phyloP scores from a whole-genome alignment of 352 stramenopile species.

The Phytophthora chlamydospora region DNA sequence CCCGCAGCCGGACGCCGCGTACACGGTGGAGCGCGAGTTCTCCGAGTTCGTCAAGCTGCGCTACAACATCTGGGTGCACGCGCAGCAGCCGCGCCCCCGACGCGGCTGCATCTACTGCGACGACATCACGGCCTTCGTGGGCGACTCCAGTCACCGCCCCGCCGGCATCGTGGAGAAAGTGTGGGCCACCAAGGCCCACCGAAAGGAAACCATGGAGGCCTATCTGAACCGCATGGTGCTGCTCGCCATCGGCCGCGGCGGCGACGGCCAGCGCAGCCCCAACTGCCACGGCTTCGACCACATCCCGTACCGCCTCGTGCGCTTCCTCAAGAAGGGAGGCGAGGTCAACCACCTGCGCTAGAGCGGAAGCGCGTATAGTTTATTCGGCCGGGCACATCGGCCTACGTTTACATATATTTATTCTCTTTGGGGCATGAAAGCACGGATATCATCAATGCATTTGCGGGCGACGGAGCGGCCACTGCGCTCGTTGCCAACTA shows the following conservation, averaged over 20 bases:
- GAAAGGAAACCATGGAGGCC: conserved; percentile 38
- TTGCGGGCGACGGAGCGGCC: too few relatives aligned
- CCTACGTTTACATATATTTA: conserved; percentile 29
- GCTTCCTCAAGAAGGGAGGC: conserved; percentile 40
- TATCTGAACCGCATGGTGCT: conserved; percentile 44
- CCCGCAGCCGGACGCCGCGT: conserved; percentile 36
- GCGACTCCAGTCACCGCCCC: conserved; percentile 35
- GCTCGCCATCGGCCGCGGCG: conserved; percentile 37
- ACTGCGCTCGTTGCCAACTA: too few relatives aligned
- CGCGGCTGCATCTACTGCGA: conserved; percentile 46
- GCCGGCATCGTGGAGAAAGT: conserved; percentile 38
- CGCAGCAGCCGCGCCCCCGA: conserved; percentile 37
- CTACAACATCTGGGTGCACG: conserved; percentile 48
- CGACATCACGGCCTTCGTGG: conserved; percentile 41
- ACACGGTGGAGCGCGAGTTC: conserved; percentile 45
- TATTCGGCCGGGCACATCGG: background rate
- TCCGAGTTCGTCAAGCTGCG: conserved; percentile 49
- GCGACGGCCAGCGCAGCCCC: conserved; percentile 38
- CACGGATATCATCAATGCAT: too few relatives aligned
- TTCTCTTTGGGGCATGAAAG: conserved; percentile 1
- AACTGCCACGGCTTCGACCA: conserved; percentile 47
- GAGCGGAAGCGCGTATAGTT: conserved; percentile 1
- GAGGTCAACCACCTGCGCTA: conserved; percentile 34
- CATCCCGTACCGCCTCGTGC: conserved; percentile 45
- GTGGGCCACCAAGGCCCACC: conserved; percentile 34